Conservation (phyloP, 1,139 yeast species). For the Saccharomycopsis crataegensis region DNA sequence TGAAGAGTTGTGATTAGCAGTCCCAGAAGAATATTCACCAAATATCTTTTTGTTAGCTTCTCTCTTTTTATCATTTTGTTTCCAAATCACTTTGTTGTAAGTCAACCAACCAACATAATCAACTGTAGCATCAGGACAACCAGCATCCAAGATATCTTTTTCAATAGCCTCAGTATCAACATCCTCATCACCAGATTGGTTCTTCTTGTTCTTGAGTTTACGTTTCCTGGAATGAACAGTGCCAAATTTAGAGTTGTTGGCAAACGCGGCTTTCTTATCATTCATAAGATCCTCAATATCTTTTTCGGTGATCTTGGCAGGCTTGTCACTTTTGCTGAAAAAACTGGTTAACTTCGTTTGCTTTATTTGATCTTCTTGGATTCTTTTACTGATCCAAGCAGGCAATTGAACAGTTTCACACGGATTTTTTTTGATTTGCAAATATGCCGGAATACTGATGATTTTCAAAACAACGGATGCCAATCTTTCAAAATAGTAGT, state of each 20-base stretch:
- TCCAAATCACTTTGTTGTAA: slow-evolving; percentile 86
- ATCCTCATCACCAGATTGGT: slow-evolving; percentile 1
- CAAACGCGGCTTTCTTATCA: not conserved
- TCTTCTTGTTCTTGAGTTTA: slow-evolving; percentile 29
- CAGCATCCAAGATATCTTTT: slow-evolving; percentile 40
- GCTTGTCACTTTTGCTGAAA: slow-evolving; percentile 37
- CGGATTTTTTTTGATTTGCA: slow-evolving; percentile 84
- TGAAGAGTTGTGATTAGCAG: slow-evolving; percentile 34
- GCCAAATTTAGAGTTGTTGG: slow-evolving; percentile 32
- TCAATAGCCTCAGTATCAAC: slow-evolving; percentile 27
- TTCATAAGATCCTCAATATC: slow-evolving; percentile 68
- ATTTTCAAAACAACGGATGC: slow-evolving; percentile 93
- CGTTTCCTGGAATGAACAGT: slow-evolving; percentile 37
- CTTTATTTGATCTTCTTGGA: slow-evolving; percentile 53
- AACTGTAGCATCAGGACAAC: slow-evolving; percentile 64
- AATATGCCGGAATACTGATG: slow-evolving; percentile 95
- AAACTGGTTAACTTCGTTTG: slow-evolving; percentile 61
- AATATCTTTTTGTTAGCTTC: slow-evolving; percentile 68
- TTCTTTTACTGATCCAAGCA: slow-evolving; percentile 74
- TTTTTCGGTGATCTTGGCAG: slow-evolving; percentile 26
- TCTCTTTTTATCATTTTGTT: slow-evolving; percentile 59
- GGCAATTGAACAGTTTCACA: slow-evolving; percentile 95
- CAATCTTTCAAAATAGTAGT: slow-evolving; percentile 80
- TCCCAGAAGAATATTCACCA: slow-evolving; percentile 48
- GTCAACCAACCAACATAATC: slow-evolving; percentile 73